phyloP scores from a whole-genome alignment of 1,284 basidiomycete species.

The Marasmius tenuissimus region DNA sequence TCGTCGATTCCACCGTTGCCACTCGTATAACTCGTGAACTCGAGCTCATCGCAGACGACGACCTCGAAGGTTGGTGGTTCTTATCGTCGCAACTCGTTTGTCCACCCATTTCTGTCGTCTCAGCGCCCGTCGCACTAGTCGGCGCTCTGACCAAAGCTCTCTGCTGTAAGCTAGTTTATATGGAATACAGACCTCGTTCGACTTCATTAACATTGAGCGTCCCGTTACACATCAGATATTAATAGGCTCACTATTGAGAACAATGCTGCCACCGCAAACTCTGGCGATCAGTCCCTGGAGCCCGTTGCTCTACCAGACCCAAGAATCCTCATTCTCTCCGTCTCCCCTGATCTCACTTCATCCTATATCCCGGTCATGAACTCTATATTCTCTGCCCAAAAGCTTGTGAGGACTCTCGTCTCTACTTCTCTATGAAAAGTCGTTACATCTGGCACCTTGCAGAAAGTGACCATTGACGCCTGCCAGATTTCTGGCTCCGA shows the following conservation, averaged over 20 bases:
- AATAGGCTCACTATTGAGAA: constrained; percentile 67
- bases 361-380: constrained; percentile 99
- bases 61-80: constrained; percentile 49
- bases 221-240: constrained; percentile 58
- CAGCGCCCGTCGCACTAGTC: constrained; percentile 76
- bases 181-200: neutral
- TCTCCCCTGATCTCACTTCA: constrained; percentile 84
- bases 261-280: constrained; percentile 30
- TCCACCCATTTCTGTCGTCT: neutral
- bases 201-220: neutral
- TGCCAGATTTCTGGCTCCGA: constrained; percentile 90
- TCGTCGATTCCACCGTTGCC: constrained; percentile 69
- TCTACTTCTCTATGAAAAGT: constrained; percentile 3
- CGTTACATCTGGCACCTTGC: constrained; percentile 9
- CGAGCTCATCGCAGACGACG: constrained; percentile 45
- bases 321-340: constrained; percentile 88
- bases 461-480: constrained; percentile 96
- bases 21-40: constrained; percentile 63
- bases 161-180: constrained; percentile 64
- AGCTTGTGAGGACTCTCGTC: constrained; percentile 60
- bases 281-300: constrained; percentile 29
- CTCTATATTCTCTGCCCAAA: constrained; percentile 98
- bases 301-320: constrained; percentile 62
- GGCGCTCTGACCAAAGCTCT: constrained; percentile 87
- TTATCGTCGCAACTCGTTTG: neutral